A percentile compares a stretch with the other conserved stretches of the same genome.
Conservation (phyloP, 768 basidiomycete species). For the Hydnomerulius pinastri region DNA sequence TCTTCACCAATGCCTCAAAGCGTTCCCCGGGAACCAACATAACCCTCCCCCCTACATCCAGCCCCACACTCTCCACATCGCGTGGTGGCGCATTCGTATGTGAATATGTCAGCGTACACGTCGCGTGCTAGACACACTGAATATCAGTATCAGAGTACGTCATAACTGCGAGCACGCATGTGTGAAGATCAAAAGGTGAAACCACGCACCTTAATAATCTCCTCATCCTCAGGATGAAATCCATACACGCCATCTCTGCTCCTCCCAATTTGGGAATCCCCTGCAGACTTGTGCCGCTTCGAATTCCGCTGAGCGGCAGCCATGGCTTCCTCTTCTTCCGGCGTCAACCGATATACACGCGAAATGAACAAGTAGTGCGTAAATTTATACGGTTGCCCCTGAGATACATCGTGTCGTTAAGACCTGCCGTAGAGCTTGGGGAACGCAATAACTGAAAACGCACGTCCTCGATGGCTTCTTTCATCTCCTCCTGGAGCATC, state of each 20-base stretch:
- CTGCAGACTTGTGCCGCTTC: conserved; percentile 38
- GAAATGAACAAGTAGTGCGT: conserved; percentile 77
- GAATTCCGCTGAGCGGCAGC: conserved; percentile 42
- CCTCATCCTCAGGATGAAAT: conserved; percentile 88
- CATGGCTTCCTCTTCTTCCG: conserved; percentile 61
- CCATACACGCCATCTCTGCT: conserved; percentile 57
- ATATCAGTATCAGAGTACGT: neutral
- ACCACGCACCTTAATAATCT: conserved; percentile 59
- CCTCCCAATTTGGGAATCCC: conserved; percentile 20
- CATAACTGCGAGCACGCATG: neutral
- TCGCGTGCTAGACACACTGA: conserved; percentile 17
- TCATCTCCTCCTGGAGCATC: conserved; percentile 85
- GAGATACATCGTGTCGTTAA: too few relatives aligned
- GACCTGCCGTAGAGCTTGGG: too few relatives aligned
- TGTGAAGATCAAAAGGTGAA: neutral
- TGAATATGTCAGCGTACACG: conserved; percentile 34
- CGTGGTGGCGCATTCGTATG: conserved; percentile 56
- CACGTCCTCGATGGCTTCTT: conserved; percentile 68
- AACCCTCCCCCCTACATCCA: conserved; percentile 67
- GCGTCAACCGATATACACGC: conserved; percentile 72
- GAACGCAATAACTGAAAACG: conserved; percentile 32
- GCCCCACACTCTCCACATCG: conserved; percentile 67
- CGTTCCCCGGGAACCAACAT: conserved; percentile 57
- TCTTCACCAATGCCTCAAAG: conserved; percentile 42
- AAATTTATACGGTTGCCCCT: conserved; percentile 69